These are phyloP conservation scores for Pseudogymnoascus sp. DNA, from an alignment of 2,329 filamentous ascomycete species.

Conservation along the genomic window DNA sequence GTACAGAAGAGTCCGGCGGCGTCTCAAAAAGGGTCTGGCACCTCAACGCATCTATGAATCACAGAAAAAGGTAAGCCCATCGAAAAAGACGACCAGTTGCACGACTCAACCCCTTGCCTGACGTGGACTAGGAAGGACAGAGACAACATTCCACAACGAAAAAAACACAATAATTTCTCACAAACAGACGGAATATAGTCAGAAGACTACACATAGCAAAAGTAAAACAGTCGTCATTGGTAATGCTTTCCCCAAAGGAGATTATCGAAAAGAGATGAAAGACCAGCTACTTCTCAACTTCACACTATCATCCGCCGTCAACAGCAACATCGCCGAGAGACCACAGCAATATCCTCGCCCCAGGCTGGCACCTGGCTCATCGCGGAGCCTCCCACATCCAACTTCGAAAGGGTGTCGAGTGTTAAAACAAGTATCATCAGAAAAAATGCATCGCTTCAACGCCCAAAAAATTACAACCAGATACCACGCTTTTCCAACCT, in stretches of 20 bases:
- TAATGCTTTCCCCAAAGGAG: neutral
- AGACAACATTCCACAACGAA: neutral
- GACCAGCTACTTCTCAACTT: constrained; percentile 1
- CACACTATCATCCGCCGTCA: neutral
- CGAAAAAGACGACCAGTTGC: neutral
- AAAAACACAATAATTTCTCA: neutral
- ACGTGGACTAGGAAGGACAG: neutral
- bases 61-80: neutral
- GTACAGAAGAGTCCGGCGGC: neutral
- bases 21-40: neutral
- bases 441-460: neutral
- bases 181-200: neutral
- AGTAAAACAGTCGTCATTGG: neutral
- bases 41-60: neutral
- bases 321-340: neutral
- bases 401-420: neutral
- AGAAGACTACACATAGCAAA: neutral
- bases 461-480: neutral
- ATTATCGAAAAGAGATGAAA: neutral
- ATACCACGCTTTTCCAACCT: neutral
- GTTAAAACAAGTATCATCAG: neutral
- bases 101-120: neutral
- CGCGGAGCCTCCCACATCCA: neutral
- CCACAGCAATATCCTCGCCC: neutral
- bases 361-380: neutral